phyloP scores from a whole-genome alignment of 2,329 filamentous ascomycete species.

The Hansfordia pulvinata region DNA sequence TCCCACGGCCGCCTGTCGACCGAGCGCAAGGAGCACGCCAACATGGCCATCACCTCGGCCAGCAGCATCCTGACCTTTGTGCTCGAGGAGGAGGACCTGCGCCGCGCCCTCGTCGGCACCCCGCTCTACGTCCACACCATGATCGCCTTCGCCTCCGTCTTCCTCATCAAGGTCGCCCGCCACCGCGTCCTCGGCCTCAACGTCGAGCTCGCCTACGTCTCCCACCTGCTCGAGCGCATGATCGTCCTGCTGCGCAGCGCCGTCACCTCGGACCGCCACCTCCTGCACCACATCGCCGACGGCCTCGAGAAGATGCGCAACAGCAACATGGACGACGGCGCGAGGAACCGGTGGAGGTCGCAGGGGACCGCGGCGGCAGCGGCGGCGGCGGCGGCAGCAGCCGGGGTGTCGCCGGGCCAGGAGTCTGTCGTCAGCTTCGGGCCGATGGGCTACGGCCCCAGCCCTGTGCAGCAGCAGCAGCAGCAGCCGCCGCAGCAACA shows the following conservation, averaged over 20 bases:
- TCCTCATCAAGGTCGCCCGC: conserved; percentile 12
- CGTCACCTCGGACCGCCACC: conserved; percentile 19
- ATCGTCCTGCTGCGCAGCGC: conserved; percentile 16
- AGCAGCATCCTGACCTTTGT: conserved; percentile 11
- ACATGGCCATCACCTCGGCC: conserved; percentile 11
- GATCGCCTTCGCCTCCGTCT: conserved; percentile 15
- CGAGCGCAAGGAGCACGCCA: conserved; percentile 9
- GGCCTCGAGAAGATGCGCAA: conserved; percentile 21
- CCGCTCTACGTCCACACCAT: conserved; percentile 15
- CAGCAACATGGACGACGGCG: too few relatives aligned
- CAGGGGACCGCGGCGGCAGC: too few relatives aligned
- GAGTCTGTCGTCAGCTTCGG: conserved; percentile 4
- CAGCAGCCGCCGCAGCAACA: background rate
- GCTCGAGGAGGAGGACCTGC: conserved; percentile 9
- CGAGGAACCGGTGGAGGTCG: too few relatives aligned
- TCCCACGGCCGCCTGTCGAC: background rate
- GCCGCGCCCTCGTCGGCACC: conserved; percentile 11
- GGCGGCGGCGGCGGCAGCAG: too few relatives aligned
- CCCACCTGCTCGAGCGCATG: conserved; percentile 16
- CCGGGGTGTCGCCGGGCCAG: conserved; percentile 1
- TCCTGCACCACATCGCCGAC: conserved; percentile 21
- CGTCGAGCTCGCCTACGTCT: conserved; percentile 17
- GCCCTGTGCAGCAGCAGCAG: background rate
- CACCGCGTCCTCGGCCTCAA: conserved; percentile 17
- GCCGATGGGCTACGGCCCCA: conserved; percentile 3